Evolutionary conservation across 768 basidiomycete genomes (phyloP).

Genomic region (Kondoa malvinella): DNA sequence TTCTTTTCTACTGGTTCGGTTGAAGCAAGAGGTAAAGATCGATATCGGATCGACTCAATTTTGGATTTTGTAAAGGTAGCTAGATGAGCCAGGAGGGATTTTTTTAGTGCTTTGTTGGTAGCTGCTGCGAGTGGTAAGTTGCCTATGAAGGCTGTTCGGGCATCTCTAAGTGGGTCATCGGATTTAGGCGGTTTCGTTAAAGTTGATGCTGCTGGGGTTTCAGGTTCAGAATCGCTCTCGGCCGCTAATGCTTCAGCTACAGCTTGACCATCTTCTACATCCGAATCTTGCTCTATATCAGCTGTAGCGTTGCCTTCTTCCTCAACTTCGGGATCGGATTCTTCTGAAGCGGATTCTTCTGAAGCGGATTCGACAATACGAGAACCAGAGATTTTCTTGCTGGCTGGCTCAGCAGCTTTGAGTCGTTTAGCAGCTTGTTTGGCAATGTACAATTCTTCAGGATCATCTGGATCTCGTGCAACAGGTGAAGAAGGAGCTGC

Average conservation of each 20-base stretch:
- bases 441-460: neutral
- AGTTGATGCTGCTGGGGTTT: constrained; percentile 38
- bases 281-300: neutral
- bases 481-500: neutral
- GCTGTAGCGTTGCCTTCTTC: neutral
- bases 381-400: too few species aligned
- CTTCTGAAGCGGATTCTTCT: neutral
- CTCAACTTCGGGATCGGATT: neutral
- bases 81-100: constrained; percentile 55
- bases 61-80: constrained; percentile 39
- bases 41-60: constrained; percentile 83
- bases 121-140: constrained; percentile 65
- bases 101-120: constrained; percentile 57
- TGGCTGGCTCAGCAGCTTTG: neutral
- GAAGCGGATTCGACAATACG: too few species aligned
- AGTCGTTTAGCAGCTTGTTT: neutral
- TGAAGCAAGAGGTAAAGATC: constrained; percentile 73
- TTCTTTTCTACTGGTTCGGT: constrained; percentile 50
- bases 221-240: constrained; percentile 27
- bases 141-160: constrained; percentile 78
- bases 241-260: constrained; percentile 29
- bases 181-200: neutral
- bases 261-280: constrained; percentile 25
- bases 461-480: too few species aligned
- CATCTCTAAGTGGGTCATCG: constrained; percentile 47